Base-by-base conservation (phyloP, 208 protist species). In the Jaenimonas drosophilae region DNA sequence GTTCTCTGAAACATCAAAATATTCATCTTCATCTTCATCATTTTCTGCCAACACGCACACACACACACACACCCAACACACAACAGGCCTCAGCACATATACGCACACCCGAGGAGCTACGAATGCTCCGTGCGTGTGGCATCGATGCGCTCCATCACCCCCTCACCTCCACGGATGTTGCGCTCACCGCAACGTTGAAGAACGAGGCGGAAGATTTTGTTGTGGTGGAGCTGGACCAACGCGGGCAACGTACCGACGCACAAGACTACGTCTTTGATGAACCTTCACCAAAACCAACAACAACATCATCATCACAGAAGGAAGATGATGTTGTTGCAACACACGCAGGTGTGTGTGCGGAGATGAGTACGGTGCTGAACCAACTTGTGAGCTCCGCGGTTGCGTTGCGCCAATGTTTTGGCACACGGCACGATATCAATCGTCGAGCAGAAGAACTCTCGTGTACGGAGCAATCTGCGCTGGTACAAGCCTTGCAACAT, bases 121-220 rank as follows among this genome's bases (percentile, higher is more conserved):
- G 19, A 6, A 88, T 88, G 79, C 54, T 88, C 12, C 43, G 47
- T 16, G 79, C 75, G n/a, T 88, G 71, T 36, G 79, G 79, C n/a
- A 66, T 88, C 7, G 58, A 49, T 1, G 52, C 14, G 33, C 45
- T 12, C 45, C 11, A 7, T 11, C 23, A 20, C 29, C 38, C 12
- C 4, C 14, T 6, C 19, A 19, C 32, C 47, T 3, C 16, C n/a
- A 17, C 2, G 25, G 43, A 16, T 25, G 28, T 9, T 25, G 36
- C 21, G 44, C 7, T 57, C 37, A 59, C 61, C 1, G 74, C 51
- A 14, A 31, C 60, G 7, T 24, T 91, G 7, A 91, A 91, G 59
- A 5, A 41, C 2, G 14, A 12, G 0, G 68, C 77, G n/a, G 67
- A 76, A 12, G 76, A 87, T 49, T 91, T 91, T 48, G 43, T 81